Percentiles rank a stretch among this genome's conserved stretches.
Evolutionary conservation across 495 filamentous ascomycete species (phyloP).

Genomic region (Rhypophila decipiens): DNA sequence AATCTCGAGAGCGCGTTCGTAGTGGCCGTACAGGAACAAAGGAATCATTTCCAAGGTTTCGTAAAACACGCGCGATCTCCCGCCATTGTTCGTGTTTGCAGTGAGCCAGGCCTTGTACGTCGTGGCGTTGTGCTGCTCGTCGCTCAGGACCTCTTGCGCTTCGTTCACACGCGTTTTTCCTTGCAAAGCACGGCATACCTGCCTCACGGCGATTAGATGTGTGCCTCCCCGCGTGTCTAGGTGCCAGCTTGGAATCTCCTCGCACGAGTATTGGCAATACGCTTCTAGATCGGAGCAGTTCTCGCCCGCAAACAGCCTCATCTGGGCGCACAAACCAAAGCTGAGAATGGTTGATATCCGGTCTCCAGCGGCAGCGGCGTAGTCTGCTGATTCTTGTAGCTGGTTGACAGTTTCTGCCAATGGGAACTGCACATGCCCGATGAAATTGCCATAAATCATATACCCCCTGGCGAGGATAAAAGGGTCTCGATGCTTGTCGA

Average conservation of each 20-base stretch:
- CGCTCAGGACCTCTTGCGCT: conserved; percentile 58
- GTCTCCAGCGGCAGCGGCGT: conserved; percentile 65
- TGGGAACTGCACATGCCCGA: conserved; percentile 64
- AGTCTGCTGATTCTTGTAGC: conserved; percentile 64
- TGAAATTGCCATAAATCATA: conserved; percentile 65
- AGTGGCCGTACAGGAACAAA: conserved; percentile 70
- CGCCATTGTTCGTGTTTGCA: conserved; percentile 29
- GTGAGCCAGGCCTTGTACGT: conserved; percentile 58
- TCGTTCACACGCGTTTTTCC: conserved; percentile 65
- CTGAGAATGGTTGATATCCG: conserved; percentile 68
- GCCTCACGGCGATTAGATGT: conserved; percentile 61
- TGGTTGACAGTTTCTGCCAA: conserved; percentile 53
- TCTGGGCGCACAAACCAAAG: conserved; percentile 63
- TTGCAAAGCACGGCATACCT: conserved; percentile 72
- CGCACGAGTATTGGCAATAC: conserved; percentile 64
- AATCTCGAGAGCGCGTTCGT: conserved; percentile 60
- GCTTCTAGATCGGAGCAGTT: conserved; percentile 69
- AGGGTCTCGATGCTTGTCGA: conserved; percentile 60
- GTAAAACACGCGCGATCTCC: conserved; percentile 63
- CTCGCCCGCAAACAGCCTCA: conserved; percentile 66
- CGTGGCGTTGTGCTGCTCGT: conserved; percentile 58
- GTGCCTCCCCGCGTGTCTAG: conserved; percentile 74
- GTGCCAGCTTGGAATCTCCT: conserved; percentile 70
- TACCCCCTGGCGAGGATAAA: conserved; percentile 65
- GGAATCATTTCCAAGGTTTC: conserved; percentile 64